These are phyloP conservation scores for Termitomyces sp. DNA, from an alignment of 768 basidiomycete genomes.

Conservation along the genomic window DNA sequence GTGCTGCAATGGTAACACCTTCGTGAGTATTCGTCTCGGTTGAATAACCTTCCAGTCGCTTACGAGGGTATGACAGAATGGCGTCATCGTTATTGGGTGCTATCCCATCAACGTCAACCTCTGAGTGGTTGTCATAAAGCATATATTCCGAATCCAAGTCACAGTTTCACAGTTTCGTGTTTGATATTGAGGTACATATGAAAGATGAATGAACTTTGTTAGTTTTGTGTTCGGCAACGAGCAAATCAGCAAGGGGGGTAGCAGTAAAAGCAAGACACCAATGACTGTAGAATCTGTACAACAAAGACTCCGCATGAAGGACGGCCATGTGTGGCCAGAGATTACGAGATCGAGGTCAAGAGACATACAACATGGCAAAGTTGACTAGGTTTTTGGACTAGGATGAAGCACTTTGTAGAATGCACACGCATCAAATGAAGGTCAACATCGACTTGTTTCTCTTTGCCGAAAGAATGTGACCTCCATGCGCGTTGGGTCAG, in stretches of 20 bases:
- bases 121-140: background rate
- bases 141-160: background rate
- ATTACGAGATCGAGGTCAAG: background rate
- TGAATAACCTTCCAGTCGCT: background rate
- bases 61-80: slow-evolving; percentile 8
- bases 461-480: background rate
- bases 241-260: background rate
- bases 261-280: background rate
- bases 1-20: slow-evolving; percentile 22
- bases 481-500: background rate
- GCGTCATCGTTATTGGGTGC: slow-evolving; percentile 18
- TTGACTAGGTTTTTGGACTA: background rate
- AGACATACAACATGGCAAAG: background rate
- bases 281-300: no score
- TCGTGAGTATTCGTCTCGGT: slow-evolving; percentile 13
- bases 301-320: background rate
- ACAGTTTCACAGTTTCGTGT: background rate
- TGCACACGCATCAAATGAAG: background rate
- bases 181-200: background rate
- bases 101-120: slow-evolving; percentile 20
- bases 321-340: background rate
- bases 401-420: background rate
- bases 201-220: background rate
- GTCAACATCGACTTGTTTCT: no score
- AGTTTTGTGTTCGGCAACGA: background rate